Percentiles rank a stretch among this genome's conserved stretches.
Conservation (phyloP, 768 basidiomycete genomes). For the Naganishia randhawae region DNA sequence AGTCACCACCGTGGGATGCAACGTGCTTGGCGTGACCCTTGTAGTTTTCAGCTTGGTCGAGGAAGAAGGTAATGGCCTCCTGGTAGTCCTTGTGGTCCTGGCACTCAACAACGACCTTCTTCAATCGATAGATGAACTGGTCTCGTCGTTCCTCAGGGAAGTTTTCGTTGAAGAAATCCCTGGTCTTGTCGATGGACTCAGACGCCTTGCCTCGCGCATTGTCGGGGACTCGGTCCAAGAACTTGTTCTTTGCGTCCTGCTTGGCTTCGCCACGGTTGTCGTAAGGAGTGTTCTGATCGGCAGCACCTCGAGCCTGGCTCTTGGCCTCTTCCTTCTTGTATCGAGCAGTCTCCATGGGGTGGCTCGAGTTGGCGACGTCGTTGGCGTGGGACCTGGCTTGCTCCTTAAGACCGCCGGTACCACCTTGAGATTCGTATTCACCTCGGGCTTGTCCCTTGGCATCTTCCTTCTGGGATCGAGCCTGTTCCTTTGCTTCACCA, state of each 20-base stretch:
- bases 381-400: constrained; percentile 42
- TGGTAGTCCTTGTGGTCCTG: constrained; percentile 90
- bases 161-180: constrained; percentile 70
- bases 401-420: constrained; percentile 35
- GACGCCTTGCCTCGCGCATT: constrained; percentile 61
- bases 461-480: constrained; percentile 38
- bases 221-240: constrained; percentile 61
- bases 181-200: constrained; percentile 60
- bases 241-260: constrained; percentile 47
- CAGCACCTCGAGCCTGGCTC: constrained; percentile 31
- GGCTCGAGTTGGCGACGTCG: constrained; percentile 39
- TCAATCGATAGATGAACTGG: constrained; percentile 85
- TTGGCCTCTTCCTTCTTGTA: constrained; percentile 42
- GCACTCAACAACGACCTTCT: constrained; percentile 90
- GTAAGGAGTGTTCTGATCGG: constrained; percentile 34
- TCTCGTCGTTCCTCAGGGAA: constrained; percentile 88
- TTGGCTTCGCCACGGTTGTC: constrained; percentile 35
- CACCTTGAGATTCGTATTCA: constrained; percentile 32
- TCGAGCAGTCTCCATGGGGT: constrained; percentile 46
- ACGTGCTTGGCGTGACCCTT: constrained; percentile 56
- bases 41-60: constrained; percentile 53
- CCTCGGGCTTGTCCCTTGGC: constrained; percentile 36
- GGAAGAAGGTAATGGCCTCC: constrained; percentile 56
- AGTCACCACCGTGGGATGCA: constrained; percentile 49
- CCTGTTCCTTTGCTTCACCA: constrained; percentile 41